Base-by-base conservation (phyloP, 345 rosid genomes). In the Populus tremula region DNA sequence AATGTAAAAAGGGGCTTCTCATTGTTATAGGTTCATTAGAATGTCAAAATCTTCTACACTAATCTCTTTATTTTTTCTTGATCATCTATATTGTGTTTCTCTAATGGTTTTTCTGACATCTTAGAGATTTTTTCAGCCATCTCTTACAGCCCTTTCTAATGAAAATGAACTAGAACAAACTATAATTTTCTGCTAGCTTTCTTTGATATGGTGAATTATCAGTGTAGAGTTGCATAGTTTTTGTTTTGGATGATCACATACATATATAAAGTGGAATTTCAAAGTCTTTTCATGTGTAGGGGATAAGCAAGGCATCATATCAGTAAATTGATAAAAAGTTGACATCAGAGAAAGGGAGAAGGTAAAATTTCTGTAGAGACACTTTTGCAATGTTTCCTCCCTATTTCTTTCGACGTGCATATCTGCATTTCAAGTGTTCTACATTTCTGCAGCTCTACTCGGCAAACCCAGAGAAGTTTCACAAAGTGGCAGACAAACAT, bases 391-490 rank as follows among this genome's bases (percentile, higher is more conserved):
- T 29, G 53, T 43, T 27, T 43, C 39, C 33, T 17, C 25, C 47
- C 41, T 36, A 1, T n/a, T 8, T 43, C n/a, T 25, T 14, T 20
- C 10, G 0, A 50, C 5, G 8, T 13, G 43, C n/a, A 31, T 4
- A 4, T 63, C 18, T 3, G 67, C 38, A 13, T 33, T 38, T 18
- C 6, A 64, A 49, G 54, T 49, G 16, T 14, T 14, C 20, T 8
- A 2, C 10, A 6, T 53, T 18, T 76, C n/a, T 80, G 78, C 87
- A 96, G 99, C 80, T 96, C 18, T 82, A 88, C 82, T 84, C 90
- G 88, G 90, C 87, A 68, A 92, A 91, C 86, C 97, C 90, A 86
- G 99, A 93, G 86, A 92, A 89, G 87, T 96, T 96, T 87, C 96
- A 91, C 84, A 89, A 91, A 79, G 99, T 92, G 83, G 98, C 91